Conservation (phyloP, 2,329 filamentous ascomycete species). For the Trichophyton rubrum region DNA sequence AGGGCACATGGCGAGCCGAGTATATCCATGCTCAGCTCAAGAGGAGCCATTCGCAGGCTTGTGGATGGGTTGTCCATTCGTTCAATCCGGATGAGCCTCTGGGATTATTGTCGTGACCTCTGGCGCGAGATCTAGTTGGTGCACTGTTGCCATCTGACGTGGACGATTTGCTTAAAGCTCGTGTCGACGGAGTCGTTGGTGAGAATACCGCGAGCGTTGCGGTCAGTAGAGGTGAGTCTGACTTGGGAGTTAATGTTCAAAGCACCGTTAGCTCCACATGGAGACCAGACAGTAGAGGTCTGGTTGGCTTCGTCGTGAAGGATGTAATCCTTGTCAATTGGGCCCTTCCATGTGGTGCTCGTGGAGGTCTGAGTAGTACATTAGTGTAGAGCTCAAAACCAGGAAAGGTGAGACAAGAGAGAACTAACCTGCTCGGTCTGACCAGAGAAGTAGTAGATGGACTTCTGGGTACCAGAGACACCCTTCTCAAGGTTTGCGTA, state of each 20-base stretch:
- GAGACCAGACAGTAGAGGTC: slow-evolving; percentile 40
- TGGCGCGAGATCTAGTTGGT: slow-evolving; percentile 5
- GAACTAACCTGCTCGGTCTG: slow-evolving; percentile 28
- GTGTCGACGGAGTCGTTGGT: slow-evolving; percentile 40
- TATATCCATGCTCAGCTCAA: not conserved
- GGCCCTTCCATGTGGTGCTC: slow-evolving; percentile 32
- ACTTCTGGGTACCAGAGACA: slow-evolving; percentile 38
- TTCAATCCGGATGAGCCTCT: not conserved
- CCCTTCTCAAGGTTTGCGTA: slow-evolving; percentile 37
- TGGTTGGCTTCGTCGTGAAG: slow-evolving; percentile 36
- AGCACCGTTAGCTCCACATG: slow-evolving; percentile 38
- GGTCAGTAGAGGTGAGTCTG: slow-evolving; percentile 26
- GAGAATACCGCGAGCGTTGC: slow-evolving; percentile 28
- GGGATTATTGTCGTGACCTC: not conserved
- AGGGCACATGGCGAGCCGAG: not conserved
- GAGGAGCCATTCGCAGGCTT: not conserved
- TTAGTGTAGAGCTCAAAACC: not conserved
- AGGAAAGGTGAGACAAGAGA: not conserved
- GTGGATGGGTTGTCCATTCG: not conserved
- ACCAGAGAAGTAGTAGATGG: slow-evolving; percentile 45
- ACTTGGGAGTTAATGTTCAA: slow-evolving; percentile 45
- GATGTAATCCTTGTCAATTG: slow-evolving; percentile 32
- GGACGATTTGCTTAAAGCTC: slow-evolving; percentile 33
- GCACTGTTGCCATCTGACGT: slow-evolving; percentile 36
- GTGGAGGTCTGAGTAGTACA: slow-evolving; percentile 21